Base-by-base conservation (phyloP, 108 stramenopile species). In the Thalassiosira profunda region DNA sequence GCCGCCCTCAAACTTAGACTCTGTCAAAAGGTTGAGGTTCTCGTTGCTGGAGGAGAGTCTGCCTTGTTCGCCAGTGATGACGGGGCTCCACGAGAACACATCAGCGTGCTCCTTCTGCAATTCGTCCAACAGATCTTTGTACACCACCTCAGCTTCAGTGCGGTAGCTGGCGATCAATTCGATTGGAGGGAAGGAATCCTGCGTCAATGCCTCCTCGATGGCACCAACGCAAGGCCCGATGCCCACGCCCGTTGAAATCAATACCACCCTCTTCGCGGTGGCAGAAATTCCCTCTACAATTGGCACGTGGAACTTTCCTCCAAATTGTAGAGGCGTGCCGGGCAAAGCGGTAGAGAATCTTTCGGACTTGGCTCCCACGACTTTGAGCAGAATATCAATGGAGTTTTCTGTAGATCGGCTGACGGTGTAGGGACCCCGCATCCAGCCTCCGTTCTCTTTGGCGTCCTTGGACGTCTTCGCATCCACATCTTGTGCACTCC, bases 231-330 rank as follows among this genome's bases (percentile, higher is more conserved):
- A 76, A 2, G 84, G 84, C 5, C 84, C 84, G 41, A 84, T 49
- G 18, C 84, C 84, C 4, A 80, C 79, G 24, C 84, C 84, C 11
- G 84, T 84, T 2, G 76, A 67, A 11, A 84, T 41, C 64, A 76
- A 28, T 14, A 84, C 72, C 25, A 84, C 61, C 14, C 58, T 64
- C 15, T 63, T 30, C 2, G 54, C 58, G 14, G 53, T 57, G 21
- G 54, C 37, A 1, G 21, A 20, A 66, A 84, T 66, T 10, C 84
- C 84, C 59, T 81, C 76, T 11, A 62, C 46, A 42, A 84, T 84
- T 7, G 84, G 84, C 5, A 84, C 84, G 1, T 84, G 44, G 54
- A 84, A 84, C 20, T 77, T 81, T 17, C 84, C 84, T 17, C 84
- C 84, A 24, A 74, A 77, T 33, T 42, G 56, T 6, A 80, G n/a